Base-by-base conservation (phyloP, 202 grass and related monocot genomes). In the Brachypodium distachyon region DNA sequence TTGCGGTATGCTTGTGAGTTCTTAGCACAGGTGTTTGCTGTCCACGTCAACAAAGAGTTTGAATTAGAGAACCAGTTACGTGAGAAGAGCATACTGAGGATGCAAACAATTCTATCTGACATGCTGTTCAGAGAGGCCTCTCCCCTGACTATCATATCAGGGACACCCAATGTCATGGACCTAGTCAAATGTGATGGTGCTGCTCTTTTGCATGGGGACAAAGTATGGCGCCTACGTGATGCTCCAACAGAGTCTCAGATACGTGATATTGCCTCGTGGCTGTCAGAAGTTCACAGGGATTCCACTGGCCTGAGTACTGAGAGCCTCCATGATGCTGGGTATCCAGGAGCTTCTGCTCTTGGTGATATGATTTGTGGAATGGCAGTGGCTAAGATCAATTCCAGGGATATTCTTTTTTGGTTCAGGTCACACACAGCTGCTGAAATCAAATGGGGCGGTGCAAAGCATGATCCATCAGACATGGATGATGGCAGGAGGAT, bases 231-330 rank as follows among this genome's bases (percentile, higher is more conserved):
- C 5, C 85, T 98, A 16, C 63, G 81, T 7, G 48, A 79, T 10
- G 77, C 87, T 78, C 95, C 95, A 16, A 81, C 91, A 9, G 95
- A 98, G 39, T 80, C 79, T 27, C 88, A 98, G 64, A 92, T 98
- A 79, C 80, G 42, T 33, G 84, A 90, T 77, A 90, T 98, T 53
- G 89, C 96, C 57, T 83, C 59, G 22, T 98, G 96, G 96, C 87
- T 98, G 32, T 75, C 83, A 28, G 91, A 95, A 40, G 80, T 75
- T 69, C 96, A 98, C 73, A 85, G 74, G 77, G 96, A 95, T 81
- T 98, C 89, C 16, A 98, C 96, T 12, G 91, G 96, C 29, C 81
- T 98, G 43, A 95, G 91, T 82, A 98, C 95, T 39, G 96, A 98
- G 43, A 98, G 96, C 49, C 89, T 98, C 29, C 73, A 83, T 22